phyloP scores from a whole-genome alignment of 257 asterid genomes.

The Mentha longifolia region DNA sequence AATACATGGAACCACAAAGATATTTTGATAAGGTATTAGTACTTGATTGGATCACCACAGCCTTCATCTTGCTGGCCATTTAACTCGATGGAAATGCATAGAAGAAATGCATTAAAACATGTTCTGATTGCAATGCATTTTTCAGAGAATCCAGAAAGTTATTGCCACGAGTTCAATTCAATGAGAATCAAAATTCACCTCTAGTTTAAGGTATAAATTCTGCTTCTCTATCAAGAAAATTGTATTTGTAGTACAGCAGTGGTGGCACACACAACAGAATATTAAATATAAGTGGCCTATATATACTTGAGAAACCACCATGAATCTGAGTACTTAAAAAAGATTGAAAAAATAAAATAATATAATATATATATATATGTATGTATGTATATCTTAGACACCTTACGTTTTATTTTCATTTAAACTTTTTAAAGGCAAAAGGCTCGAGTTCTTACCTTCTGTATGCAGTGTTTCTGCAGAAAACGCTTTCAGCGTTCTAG shows the following conservation, averaged over 20 bases:
- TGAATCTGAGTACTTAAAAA: background rate
- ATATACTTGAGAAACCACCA: conserved; percentile 10
- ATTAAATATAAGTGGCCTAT: background rate
- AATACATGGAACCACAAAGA: background rate
- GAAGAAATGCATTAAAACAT: conserved; percentile 26
- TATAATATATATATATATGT: background rate
- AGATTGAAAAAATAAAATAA: no score
- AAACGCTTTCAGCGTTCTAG: conserved; percentile 70
- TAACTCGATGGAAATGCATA: conserved; percentile 4
- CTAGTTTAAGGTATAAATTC: background rate
- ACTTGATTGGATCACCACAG: conserved; percentile 2
- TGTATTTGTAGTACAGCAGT: background rate
- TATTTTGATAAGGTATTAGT: background rate
- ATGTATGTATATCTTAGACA: background rate
- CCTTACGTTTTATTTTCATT: background rate
- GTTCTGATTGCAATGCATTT: background rate
- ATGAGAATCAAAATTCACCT: background rate
- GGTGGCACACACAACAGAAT: background rate
- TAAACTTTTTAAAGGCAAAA: background rate
- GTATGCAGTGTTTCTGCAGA: conserved; percentile 85
- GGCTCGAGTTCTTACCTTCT: conserved; percentile 62
- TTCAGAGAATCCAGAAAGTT: background rate
- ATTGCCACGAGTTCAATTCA: background rate
- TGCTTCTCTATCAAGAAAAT: background rate
- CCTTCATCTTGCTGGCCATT: conserved; percentile 5